Percentiles rank a stretch among this genome's conserved stretches.
Conservation (phyloP, 1,284 basidiomycete species). For the Leccinum fallax region DNA sequence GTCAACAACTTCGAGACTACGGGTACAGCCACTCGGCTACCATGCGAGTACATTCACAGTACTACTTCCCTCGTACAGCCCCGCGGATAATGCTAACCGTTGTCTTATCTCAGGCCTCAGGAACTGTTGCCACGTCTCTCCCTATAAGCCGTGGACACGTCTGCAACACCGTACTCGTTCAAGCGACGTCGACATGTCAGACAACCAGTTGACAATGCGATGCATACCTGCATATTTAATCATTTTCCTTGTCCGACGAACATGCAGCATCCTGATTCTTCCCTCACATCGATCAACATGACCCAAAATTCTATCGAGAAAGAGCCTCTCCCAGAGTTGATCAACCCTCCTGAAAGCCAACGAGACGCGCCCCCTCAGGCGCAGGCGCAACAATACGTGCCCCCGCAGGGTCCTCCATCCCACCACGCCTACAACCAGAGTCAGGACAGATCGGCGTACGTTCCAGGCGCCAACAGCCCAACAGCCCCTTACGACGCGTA, state of each 20-base stretch:
- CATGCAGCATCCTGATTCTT: background rate
- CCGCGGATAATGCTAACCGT: no score
- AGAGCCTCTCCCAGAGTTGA: constrained; percentile 17
- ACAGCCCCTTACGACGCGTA: background rate
- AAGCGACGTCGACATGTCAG: background rate
- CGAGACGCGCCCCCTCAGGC: constrained; percentile 5
- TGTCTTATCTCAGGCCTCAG: background rate
- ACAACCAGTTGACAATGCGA: background rate
- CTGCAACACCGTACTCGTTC: no score
- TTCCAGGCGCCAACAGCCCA: background rate
- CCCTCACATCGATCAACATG: constrained; percentile 16
- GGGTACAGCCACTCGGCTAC: no score
- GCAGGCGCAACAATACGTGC: background rate
- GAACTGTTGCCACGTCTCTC: background rate
- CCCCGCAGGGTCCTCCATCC: constrained; percentile 24
- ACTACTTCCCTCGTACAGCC: no score
- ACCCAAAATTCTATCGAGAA: constrained; percentile 27
- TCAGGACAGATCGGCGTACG: background rate
- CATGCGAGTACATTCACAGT: no score
- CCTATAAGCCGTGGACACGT: background rate
- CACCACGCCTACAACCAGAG: constrained; percentile 13
- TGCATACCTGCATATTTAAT: constrained; percentile 43
- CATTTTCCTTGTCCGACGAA: background rate
- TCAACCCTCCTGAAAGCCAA: constrained; percentile 2
- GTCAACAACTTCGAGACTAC: no score